Evolutionary conservation across 2,329 filamentous ascomycete species (phyloP).

Genomic region (Myriosclerotinia curreyana): DNA sequence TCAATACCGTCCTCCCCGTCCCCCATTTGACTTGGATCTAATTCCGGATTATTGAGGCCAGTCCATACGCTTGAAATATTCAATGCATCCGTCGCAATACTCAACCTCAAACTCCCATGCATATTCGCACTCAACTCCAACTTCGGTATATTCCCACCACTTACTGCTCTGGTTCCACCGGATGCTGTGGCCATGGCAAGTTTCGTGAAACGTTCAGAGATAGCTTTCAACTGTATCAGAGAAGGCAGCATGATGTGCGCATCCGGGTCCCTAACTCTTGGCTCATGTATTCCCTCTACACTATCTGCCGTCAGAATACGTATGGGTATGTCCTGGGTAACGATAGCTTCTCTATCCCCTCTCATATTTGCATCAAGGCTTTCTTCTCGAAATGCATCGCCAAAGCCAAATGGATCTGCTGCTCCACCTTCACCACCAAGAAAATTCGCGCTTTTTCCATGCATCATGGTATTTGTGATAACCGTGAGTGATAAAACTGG

Average conservation of each 20-base stretch:
- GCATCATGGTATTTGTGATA: slow-evolving; percentile 64
- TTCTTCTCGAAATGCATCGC: slow-evolving; percentile 49
- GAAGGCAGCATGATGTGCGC: slow-evolving; percentile 90
- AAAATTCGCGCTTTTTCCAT: slow-evolving; percentile 44
- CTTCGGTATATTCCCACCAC: slow-evolving; percentile 52
- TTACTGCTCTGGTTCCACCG: slow-evolving; percentile 26
- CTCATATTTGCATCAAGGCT: slow-evolving; percentile 54
- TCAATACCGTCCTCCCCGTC: slow-evolving; percentile 63
- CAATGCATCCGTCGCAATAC: slow-evolving; percentile 78
- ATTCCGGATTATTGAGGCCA: slow-evolving; percentile 78
- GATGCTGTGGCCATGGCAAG: slow-evolving; percentile 57
- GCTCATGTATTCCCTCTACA: slow-evolving; percentile 93
- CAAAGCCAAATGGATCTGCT: slow-evolving; percentile 47
- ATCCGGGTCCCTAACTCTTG: slow-evolving; percentile 83
- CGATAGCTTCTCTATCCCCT: slow-evolving; percentile 80
- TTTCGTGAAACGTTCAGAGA: slow-evolving; percentile 93
- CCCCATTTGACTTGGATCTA: slow-evolving; percentile 73
- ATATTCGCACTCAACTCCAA: slow-evolving; percentile 90
- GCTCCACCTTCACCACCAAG: slow-evolving; percentile 34
- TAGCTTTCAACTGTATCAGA: slow-evolving; percentile 83
- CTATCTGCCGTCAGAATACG: slow-evolving; percentile 78
- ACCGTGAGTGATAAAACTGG: slow-evolving; percentile 90
- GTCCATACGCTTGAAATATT: slow-evolving; percentile 84
- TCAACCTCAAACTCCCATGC: slow-evolving; percentile 80
- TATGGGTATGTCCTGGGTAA: slow-evolving; percentile 95